Evolutionary conservation across 148 eudicot genomes (phyloP).

Genomic region (Hydrangea macrophylla): DNA sequence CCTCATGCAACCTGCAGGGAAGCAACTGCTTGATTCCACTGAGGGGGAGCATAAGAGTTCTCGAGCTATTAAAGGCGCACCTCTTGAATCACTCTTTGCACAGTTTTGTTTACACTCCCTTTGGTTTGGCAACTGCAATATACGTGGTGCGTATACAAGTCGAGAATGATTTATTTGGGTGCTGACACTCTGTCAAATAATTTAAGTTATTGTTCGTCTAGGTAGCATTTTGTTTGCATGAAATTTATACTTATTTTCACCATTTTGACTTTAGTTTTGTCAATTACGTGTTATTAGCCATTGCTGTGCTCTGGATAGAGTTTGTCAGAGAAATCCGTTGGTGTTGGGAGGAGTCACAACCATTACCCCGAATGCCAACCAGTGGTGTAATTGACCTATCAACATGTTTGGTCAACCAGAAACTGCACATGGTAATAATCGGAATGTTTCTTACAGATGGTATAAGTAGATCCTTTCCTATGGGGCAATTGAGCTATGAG

Average conservation of each 20-base stretch:
- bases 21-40: slow-evolving; percentile 33
- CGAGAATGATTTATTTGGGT: slow-evolving; percentile 2
- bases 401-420: slow-evolving; percentile 87
- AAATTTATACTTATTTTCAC: neutral
- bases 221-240: slow-evolving; percentile 3
- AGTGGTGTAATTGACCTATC: slow-evolving; percentile 68
- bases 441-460: neutral
- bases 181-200: neutral
- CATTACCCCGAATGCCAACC: slow-evolving; percentile 72
- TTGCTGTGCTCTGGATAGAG: slow-evolving; percentile 94
- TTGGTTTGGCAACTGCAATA: slow-evolving; percentile 94
- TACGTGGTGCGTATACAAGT: slow-evolving; percentile 62
- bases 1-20: slow-evolving; percentile 34
- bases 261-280: slow-evolving; percentile 11
- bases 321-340: slow-evolving; percentile 96
- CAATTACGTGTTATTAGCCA: slow-evolving; percentile 49
- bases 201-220: neutral
- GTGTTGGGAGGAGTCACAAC: slow-evolving; percentile 99
- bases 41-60: slow-evolving; percentile 59
- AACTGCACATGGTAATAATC: slow-evolving; percentile 83
- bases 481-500: slow-evolving; percentile 1
- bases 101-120: slow-evolving; percentile 86
- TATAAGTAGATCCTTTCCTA: slow-evolving; percentile 8
- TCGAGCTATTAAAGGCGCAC: slow-evolving; percentile 86
- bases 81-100: slow-evolving; percentile 72